Conservation (phyloP, 345 rosid species). For the Lagerstroemia speciosa region DNA sequence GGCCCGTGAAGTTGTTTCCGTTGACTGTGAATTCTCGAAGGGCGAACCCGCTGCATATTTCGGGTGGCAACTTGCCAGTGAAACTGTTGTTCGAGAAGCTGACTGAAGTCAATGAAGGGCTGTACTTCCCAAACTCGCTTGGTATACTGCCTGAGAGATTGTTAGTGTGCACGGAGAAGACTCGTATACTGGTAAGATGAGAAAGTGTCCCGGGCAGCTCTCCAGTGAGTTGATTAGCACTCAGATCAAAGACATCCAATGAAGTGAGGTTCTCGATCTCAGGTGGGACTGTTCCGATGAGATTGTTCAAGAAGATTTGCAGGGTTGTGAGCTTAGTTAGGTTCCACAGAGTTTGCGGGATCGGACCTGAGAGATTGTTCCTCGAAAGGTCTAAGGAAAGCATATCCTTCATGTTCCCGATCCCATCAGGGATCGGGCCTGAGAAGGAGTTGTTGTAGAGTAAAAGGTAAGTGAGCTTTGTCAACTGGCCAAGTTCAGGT, state of each 20-base stretch:
- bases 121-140: conserved; percentile 41
- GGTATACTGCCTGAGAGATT: conserved; percentile 47
- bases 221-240: conserved; percentile 39
- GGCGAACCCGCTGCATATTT: conserved; percentile 34
- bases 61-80: conserved; percentile 47
- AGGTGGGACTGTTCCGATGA: conserved; percentile 43
- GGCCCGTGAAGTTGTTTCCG: conserved; percentile 44
- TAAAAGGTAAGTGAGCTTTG: conserved; percentile 23
- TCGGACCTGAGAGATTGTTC: conserved; percentile 42
- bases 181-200: conserved; percentile 18
- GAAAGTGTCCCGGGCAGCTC: conserved; percentile 48
- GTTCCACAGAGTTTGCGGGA: conserved; percentile 42
- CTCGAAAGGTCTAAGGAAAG: conserved; percentile 26
- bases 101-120: conserved; percentile 24
- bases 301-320: conserved; percentile 39
- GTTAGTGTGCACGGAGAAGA: conserved; percentile 35
- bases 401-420: conserved; percentile 34
- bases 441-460: conserved; percentile 35
- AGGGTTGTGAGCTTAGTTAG: conserved; percentile 25
- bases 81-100: conserved; percentile 57
- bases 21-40: conserved; percentile 29
- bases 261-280: conserved; percentile 45
- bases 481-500: conserved; percentile 28
- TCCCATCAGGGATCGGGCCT: conserved; percentile 38
- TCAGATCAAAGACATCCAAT: conserved; percentile 28